Percentiles rank a stretch among this genome's conserved stretches.
These are phyloP conservation scores for Gossypium herbaceum DNA, from an alignment of 345 rosid genomes.

Conservation along the genomic window DNA sequence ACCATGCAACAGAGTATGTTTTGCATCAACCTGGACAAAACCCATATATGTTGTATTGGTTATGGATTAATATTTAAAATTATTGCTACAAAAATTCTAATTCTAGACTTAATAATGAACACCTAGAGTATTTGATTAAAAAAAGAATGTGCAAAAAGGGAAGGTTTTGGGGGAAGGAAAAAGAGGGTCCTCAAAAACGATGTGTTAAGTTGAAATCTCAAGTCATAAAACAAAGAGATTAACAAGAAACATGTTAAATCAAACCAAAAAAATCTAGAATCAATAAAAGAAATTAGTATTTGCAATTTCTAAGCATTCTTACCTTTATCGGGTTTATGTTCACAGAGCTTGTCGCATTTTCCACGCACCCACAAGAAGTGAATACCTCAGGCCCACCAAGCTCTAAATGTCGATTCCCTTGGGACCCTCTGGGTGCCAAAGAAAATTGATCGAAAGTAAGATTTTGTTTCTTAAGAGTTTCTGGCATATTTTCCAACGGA, in stretches of 20 bases:
- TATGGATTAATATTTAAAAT: background rate
- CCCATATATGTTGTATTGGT: background rate
- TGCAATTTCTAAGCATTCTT: conserved; percentile 7
- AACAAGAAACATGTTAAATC: background rate
- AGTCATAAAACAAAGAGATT: background rate
- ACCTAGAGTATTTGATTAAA: background rate
- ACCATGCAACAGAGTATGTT: conserved; percentile 30
- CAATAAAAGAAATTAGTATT: background rate
- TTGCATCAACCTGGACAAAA: conserved; percentile 42
- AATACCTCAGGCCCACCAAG: conserved; percentile 39
- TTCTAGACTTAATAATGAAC: background rate
- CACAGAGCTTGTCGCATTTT: conserved; percentile 34
- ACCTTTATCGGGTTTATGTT: conserved; percentile 45
- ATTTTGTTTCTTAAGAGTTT: conserved; percentile 60
- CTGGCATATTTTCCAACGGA: conserved; percentile 86
- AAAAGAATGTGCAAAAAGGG: background rate
- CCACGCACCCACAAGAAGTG: conserved; percentile 43
- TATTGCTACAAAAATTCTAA: background rate
- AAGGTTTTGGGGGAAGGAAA: background rate
- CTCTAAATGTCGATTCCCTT: conserved; percentile 43
- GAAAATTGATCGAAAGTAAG: conserved; percentile 36
- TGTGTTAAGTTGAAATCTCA: background rate
- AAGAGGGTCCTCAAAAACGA: background rate
- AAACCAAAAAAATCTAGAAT: background rate
- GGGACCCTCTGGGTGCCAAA: conserved; percentile 42